A percentile compares a stretch with the other conserved stretches of the same genome.
Evolutionary conservation across 2,329 filamentous ascomycete genomes (phyloP).

Genomic region (Nakataea oryzae): DNA sequence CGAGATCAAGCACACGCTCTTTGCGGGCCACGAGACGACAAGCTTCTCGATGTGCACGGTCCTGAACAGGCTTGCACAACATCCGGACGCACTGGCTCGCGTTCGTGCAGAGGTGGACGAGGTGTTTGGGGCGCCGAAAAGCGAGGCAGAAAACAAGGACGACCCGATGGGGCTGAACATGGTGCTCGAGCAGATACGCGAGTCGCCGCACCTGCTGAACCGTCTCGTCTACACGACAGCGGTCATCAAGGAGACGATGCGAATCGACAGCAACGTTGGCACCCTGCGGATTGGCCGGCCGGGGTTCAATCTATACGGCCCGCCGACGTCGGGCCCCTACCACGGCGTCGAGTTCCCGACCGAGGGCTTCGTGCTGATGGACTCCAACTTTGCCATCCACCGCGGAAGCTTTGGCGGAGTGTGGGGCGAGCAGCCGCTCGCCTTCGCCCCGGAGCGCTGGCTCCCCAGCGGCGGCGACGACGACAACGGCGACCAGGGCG

Average conservation of each 20-base stretch:
- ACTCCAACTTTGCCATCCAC: conserved; percentile 2
- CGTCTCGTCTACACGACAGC: background rate
- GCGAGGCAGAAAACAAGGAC: background rate
- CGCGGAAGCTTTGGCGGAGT: background rate
- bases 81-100: background rate
- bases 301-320: conserved; percentile 1
- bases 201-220: conserved; percentile 2
- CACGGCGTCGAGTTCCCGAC: background rate
- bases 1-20: conserved; percentile 1
- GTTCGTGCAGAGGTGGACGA: conserved; percentile 1
- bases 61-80: background rate
- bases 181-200: background rate
- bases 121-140: background rate
- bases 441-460: conserved; percentile 3
- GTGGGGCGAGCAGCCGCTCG: background rate
- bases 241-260: conserved; percentile 4
- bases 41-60: background rate
- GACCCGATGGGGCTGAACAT: conserved; percentile 13
- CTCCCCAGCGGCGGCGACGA: conserved; percentile 12
- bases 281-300: conserved; percentile 2
- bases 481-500: no score
- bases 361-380: conserved; percentile 1
- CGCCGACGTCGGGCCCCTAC: background rate
- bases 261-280: conserved; percentile 2
- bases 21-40: conserved; percentile 3